Evolutionary conservation across 345 rosid species (phyloP).

Genomic region (Brassica rapa): DNA sequence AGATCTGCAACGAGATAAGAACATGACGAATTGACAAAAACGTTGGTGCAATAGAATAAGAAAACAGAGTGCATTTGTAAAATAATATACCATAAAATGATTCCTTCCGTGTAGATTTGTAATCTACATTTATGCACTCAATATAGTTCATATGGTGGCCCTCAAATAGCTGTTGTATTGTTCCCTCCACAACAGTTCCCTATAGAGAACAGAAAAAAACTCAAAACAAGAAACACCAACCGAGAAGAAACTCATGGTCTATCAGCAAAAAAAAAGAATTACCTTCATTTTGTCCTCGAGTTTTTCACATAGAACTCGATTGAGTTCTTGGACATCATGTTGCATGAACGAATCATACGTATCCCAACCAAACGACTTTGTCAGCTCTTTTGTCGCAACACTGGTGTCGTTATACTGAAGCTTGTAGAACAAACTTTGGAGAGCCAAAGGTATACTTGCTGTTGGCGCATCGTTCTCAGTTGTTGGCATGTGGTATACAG

Average conservation of each 20-base stretch:
- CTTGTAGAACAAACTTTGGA: constrained; percentile 96
- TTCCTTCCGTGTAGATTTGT: constrained; percentile 92
- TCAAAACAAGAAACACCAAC: constrained; percentile 15
- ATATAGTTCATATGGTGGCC: constrained; percentile 98
- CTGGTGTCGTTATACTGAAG: constrained; percentile 91
- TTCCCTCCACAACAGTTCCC: constrained; percentile 99
- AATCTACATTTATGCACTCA: constrained; percentile 93
- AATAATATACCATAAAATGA: constrained; percentile 77
- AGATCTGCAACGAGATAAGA: constrained; percentile 58
- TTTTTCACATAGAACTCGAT: constrained; percentile 89
- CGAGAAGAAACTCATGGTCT: constrained; percentile 20
- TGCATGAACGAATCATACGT: constrained; percentile 97
- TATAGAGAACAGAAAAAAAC: constrained; percentile 26
- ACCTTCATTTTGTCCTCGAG: constrained; percentile 99
- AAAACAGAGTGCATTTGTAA: constrained; percentile 24
- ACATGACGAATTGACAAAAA: constrained; percentile 11
- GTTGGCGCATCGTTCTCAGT: constrained; percentile 90
- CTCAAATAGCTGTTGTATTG: constrained; percentile 91
- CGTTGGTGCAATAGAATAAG: neutral
- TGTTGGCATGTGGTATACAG: constrained; percentile 99
- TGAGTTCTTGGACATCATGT: constrained; percentile 98
- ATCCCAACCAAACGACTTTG: constrained; percentile 98
- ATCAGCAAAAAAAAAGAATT: constrained; percentile 15
- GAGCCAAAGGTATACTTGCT: constrained; percentile 93
- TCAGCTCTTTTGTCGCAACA: constrained; percentile 94